These are phyloP conservation scores for Synura sp. DNA, from an alignment of 352 stramenopile species.

Conservation along the genomic window DNA sequence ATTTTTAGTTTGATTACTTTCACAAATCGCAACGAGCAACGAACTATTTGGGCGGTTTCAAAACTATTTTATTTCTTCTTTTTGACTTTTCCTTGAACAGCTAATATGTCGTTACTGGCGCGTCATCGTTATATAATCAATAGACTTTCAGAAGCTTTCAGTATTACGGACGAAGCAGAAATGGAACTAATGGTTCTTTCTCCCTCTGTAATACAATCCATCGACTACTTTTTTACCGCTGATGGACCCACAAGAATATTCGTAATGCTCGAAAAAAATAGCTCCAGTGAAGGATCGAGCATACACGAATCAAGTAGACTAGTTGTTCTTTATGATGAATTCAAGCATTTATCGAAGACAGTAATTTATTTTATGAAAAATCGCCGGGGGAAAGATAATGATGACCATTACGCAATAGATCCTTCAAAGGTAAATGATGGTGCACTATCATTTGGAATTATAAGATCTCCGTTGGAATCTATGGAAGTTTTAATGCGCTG, in stretches of 20 bases:
- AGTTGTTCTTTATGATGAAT: background rate
- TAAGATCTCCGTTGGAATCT: conserved; percentile 43
- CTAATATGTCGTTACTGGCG: conserved; percentile 14
- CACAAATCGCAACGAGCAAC: no score
- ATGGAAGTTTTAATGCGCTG: conserved; percentile 46
- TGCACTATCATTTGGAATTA: conserved; percentile 45
- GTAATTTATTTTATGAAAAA: conserved; percentile 52
- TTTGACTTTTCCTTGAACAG: no score
- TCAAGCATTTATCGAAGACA: background rate
- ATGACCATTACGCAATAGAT: conserved; percentile 42
- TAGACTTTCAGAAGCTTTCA: conserved; percentile 45
- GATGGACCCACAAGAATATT: conserved; percentile 44
- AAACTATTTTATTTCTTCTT: no score
- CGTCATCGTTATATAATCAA: conserved; percentile 49
- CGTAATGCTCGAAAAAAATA: conserved; percentile 44
- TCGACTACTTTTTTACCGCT: conserved; percentile 45
- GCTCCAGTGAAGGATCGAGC: background rate
- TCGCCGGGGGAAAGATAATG: background rate
- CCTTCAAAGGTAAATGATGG: conserved; percentile 45
- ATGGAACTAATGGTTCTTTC: conserved; percentile 44
- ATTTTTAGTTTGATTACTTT: no score
- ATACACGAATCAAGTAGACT: conserved; percentile 3
- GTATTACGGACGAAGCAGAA: conserved; percentile 26
- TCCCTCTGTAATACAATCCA: background rate
- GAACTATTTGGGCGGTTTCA: no score